Conservation (phyloP, 805 yeast genomes). For the Kurtzmaniella fragi region DNA sequence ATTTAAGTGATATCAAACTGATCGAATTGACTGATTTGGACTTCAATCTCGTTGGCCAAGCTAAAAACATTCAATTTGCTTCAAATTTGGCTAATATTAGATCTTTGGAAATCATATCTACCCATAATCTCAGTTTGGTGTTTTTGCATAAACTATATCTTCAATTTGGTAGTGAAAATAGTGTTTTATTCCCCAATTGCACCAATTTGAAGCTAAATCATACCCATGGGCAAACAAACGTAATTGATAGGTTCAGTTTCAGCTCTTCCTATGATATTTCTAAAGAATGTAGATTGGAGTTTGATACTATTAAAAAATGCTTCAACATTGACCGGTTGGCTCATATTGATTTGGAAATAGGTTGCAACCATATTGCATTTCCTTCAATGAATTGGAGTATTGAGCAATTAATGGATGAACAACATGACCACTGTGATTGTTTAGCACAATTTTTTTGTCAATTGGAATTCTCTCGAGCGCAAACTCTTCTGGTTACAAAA, state of each 20-base stretch:
- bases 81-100: conserved; percentile 1
- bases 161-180: neutral
- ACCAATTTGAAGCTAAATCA: conserved; percentile 7
- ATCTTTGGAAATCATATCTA: conserved; percentile 6
- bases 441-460: conserved; percentile 4
- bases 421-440: conserved; percentile 5
- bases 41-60: too few species aligned
- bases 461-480: neutral
- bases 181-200: conserved; percentile 3
- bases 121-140: conserved; percentile 7
- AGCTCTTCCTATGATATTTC: conserved; percentile 2
- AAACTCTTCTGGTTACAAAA: neutral
- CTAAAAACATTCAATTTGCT: too few species aligned
- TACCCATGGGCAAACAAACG: conserved; percentile 7
- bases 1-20: conserved; percentile 4
- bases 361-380: conserved; percentile 7
- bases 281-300: conserved; percentile 6
- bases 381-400: neutral
- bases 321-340: conserved; percentile 2
- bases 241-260: conserved; percentile 4
- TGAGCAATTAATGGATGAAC: neutral
- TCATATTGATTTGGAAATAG: conserved; percentile 5
- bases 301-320: neutral
- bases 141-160: conserved; percentile 4
- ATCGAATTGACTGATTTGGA: neutral